These are phyloP conservation scores for Candida corydali DNA, from an alignment of 805 yeast genomes.

Conservation along the genomic window DNA sequence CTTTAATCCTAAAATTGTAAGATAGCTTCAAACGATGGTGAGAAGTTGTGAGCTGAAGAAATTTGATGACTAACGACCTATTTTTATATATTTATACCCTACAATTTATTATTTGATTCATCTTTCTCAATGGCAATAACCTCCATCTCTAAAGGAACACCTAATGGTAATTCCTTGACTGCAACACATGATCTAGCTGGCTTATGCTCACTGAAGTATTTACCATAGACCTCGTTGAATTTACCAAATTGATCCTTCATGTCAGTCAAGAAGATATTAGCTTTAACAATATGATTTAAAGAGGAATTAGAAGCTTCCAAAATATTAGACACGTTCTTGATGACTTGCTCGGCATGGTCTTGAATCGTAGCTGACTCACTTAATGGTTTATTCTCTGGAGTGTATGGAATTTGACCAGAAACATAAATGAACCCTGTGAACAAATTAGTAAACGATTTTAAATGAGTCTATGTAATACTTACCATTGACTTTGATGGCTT, in stretches of 20 bases:
- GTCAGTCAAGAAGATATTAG: constrained; percentile 86
- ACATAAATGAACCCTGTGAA: constrained; percentile 73
- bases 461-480: constrained; percentile 20
- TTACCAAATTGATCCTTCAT: constrained; percentile 74
- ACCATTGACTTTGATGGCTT: constrained; percentile 85
- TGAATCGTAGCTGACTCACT: constrained; percentile 62
- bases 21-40: too few relatives aligned
- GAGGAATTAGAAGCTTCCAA: constrained; percentile 83
- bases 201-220: constrained; percentile 70
- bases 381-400: constrained; percentile 74
- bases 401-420: constrained; percentile 93
- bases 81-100: constrained; percentile 1
- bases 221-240: constrained; percentile 80
- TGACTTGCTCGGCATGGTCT: constrained; percentile 73
- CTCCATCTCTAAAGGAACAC: constrained; percentile 86
- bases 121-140: constrained; percentile 74
- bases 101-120: constrained; percentile 15
- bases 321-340: constrained; percentile 65
- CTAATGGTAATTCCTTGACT: constrained; percentile 85
- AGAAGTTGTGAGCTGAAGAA: too few relatives aligned
- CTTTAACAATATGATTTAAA: constrained; percentile 80
- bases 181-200: constrained; percentile 99
- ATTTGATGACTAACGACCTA: neutral
- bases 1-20: too few relatives aligned
- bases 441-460: neutral